These are phyloP conservation scores for Eucalyptus albens DNA, from an alignment of 345 rosid genomes.

Conservation along the genomic window DNA sequence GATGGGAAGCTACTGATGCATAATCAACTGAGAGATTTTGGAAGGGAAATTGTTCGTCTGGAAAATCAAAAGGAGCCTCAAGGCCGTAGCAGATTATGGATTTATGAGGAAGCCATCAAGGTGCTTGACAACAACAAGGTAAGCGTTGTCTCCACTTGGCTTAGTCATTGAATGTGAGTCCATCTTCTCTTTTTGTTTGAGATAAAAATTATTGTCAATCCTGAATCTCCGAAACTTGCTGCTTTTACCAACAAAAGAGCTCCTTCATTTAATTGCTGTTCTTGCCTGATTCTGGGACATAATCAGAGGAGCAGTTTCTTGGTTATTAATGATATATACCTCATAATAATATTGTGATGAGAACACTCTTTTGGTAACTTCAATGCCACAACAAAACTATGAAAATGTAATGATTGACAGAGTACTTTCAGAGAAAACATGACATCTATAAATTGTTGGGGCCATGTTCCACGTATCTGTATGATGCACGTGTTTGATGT, in stretches of 20 bases:
- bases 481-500: background rate
- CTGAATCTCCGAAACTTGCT: background rate
- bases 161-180: background rate
- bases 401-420: background rate
- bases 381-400: background rate
- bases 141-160: background rate
- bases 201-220: background rate
- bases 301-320: background rate
- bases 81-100: background rate
- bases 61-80: background rate
- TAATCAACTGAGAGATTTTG: background rate
- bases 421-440: background rate
- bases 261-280: background rate
- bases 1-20: background rate
- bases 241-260: background rate
- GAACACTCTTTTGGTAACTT: background rate
- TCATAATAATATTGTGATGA: background rate
- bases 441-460: background rate
- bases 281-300: background rate
- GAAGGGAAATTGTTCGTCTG: background rate
- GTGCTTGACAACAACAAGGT: background rate
- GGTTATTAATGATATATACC: background rate
- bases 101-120: background rate
- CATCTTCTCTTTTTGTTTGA: background rate
- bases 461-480: fast-evolving